A percentile compares a stretch with the other conserved stretches of the same genome.
Conservation (phyloP, 257 asterid species). For the Echium plantagineum region DNA sequence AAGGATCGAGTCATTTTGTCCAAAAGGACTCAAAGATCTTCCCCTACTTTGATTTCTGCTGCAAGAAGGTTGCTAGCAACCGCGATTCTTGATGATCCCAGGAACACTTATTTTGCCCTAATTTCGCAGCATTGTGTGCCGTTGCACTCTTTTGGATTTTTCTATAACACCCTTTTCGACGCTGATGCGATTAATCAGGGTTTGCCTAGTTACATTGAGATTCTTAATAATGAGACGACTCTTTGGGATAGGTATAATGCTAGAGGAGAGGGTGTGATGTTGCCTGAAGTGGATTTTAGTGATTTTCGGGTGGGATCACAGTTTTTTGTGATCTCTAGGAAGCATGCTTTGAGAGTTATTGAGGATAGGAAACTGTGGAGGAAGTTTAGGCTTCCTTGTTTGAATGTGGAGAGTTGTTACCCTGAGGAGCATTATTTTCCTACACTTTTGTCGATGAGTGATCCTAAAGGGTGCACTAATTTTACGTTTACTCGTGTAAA, state of each 20-base stretch:
- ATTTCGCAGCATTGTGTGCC: conserved; percentile 65
- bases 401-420: conserved; percentile 67
- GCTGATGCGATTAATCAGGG: conserved; percentile 37
- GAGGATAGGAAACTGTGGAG: conserved; percentile 78
- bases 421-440: conserved; percentile 96
- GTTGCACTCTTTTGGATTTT: conserved; percentile 43
- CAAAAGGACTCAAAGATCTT: conserved; percentile 76
- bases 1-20: conserved; percentile 40
- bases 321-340: conserved; percentile 58
- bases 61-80: conserved; percentile 61
- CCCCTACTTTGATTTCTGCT: conserved; percentile 73
- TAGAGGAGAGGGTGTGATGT: conserved; percentile 63
- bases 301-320: conserved; percentile 75
- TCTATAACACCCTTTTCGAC: conserved; percentile 51
- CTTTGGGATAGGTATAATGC: conserved; percentile 62
- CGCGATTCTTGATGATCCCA: conserved; percentile 58
- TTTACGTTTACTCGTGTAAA: conserved; percentile 74
- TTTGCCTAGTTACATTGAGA: conserved; percentile 59
- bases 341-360: conserved; percentile 60
- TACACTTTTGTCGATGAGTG: conserved; percentile 66
- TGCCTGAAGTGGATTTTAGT: conserved; percentile 59
- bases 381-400: conserved; percentile 67
- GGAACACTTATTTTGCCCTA: conserved; percentile 45
- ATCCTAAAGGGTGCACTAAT: conserved; percentile 45
- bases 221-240: conserved; percentile 30